Evolutionary conservation across 108 stramenopile species (phyloP), one percentile per base, ranked within the genome.

Genomic region (Mediolabrus comicus): DNA sequence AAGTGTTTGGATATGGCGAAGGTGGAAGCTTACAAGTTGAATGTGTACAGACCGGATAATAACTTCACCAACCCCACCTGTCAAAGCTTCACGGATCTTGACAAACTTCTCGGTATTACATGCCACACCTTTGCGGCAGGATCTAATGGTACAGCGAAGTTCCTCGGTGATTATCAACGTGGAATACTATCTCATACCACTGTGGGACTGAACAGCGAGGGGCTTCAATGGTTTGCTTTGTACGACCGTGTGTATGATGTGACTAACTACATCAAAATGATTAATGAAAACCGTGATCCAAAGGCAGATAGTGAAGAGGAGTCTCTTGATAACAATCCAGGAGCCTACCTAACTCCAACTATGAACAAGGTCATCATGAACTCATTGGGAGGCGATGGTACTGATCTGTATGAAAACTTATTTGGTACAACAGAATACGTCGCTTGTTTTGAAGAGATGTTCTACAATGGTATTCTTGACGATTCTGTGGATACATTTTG

Each of bases 1-100:
- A 76, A 81, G 36, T 84, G 83, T 55, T 52, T 84, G n/a, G 75
- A 84, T 43, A 77, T 75, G 77, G 67, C 63, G 22, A 84, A 84
- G 67, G 64, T 75, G 16, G 67, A 78, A 33, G 67, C 72, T 0
- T 72, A 30, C 33, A 46, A 41, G 4, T 30, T 79, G 35, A 79
- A 79, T 41, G 56, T 72, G 10, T 52, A 72, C n/a, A 35, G 49
- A 3, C 71, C 78, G 2, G 51, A 53, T 19, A 77, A 81, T 41
- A 77, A 77, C 32, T 77, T 81, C 59, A 80, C 72, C 35, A 77
- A 77, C 43, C 77, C 80, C 30, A 77, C 76, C 14, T 84, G 83
- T 28, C 22, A 46, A 17, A 38, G 46, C 26, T 78, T 84, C 31
- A 74, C 80, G 1, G 80, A 81, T 13, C 35, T 84, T 28, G 83